These are phyloP conservation scores for Fraxinus sp. DNA, from an alignment of 305 asterid species.

Conservation along the genomic window DNA sequence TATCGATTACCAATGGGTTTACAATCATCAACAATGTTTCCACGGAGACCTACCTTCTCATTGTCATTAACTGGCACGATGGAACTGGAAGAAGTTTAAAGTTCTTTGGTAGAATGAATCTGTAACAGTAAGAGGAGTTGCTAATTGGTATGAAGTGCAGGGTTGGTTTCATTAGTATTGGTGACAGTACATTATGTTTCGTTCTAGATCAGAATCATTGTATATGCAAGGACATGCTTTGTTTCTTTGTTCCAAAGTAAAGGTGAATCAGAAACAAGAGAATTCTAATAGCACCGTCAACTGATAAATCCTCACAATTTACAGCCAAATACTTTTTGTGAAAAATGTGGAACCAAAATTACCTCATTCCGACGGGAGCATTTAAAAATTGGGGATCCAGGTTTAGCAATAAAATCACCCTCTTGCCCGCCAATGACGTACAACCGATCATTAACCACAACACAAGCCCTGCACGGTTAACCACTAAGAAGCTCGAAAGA, in stretches of 20 bases:
- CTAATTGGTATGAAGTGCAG: too few relatives aligned
- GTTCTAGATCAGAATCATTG: not conserved
- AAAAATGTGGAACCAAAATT: conserved; percentile 14
- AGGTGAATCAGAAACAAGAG: not conserved
- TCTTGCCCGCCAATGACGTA: conserved; percentile 96
- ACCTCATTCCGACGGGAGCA: conserved; percentile 98
- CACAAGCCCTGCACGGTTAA: conserved; percentile 70
- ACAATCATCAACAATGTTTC: too few relatives aligned
- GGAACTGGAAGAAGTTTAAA: too few relatives aligned
- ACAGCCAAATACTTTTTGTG: conserved; percentile 14
- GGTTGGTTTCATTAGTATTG: too few relatives aligned
- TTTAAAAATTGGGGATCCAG: conserved; percentile 97
- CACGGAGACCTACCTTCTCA: too few relatives aligned
- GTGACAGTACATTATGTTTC: too few relatives aligned
- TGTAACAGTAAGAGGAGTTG: too few relatives aligned
- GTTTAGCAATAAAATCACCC: conserved; percentile 99
- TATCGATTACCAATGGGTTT: too few relatives aligned
- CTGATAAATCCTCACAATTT: not conserved
- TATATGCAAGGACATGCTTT: not conserved
- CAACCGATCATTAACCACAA: conserved; percentile 70
- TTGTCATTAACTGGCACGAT: too few relatives aligned
- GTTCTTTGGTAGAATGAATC: too few relatives aligned
- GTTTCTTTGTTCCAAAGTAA: not conserved
- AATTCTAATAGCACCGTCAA: conserved; percentile 8
- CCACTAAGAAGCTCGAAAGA: not conserved